Conservation (phyloP, 208 protist species). For the Lotmaria passim region DNA sequence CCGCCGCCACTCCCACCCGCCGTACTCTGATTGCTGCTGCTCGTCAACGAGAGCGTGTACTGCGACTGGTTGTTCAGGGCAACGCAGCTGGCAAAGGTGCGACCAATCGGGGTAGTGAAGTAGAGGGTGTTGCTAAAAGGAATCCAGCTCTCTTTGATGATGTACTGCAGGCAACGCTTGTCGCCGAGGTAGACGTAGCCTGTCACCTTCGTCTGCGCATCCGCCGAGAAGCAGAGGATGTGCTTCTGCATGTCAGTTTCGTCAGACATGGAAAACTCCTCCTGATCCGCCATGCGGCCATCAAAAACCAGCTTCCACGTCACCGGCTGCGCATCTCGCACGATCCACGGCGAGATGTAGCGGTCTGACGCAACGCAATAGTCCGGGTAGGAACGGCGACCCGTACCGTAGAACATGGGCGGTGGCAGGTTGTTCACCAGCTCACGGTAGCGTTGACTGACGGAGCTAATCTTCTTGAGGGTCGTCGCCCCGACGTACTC, state of each 20-base stretch:
- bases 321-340: conserved; percentile 56
- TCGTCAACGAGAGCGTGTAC: conserved; percentile 38
- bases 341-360: conserved; percentile 65
- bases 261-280: conserved; percentile 61
- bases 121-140: conserved; percentile 75
- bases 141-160: conserved; percentile 75
- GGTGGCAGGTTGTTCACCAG: conserved; percentile 76
- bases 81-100: conserved; percentile 58
- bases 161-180: conserved; percentile 49
- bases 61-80: conserved; percentile 37
- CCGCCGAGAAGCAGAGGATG: conserved; percentile 56
- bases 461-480: conserved; percentile 71
- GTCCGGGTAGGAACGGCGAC: conserved; percentile 66
- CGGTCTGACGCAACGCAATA: conserved; percentile 65
- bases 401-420: conserved; percentile 56
- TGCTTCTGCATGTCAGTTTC: conserved; percentile 33
- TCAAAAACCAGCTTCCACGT: conserved; percentile 69
- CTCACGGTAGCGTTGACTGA: conserved; percentile 65
- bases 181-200: conserved; percentile 74
- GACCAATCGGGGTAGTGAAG: conserved; percentile 49
- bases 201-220: conserved; percentile 47
- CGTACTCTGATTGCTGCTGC: conserved; percentile 6
- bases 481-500: conserved; percentile 67
- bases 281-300: conserved; percentile 48
- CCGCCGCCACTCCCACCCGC: not conserved